phyloP scores from a whole-genome alignment of 805 yeast genomes.

The Candida maltosa region DNA sequence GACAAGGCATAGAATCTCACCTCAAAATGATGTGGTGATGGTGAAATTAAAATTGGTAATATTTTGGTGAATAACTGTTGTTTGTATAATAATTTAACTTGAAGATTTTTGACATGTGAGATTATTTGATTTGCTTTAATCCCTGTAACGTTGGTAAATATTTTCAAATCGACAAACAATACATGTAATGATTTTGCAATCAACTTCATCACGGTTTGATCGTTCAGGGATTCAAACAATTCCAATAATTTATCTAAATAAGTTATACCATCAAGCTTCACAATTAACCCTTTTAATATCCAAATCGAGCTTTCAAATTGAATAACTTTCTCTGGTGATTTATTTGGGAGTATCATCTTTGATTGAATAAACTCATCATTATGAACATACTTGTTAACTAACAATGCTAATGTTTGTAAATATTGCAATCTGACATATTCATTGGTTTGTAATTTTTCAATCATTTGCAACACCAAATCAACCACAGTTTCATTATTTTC shows the following conservation, averaged over 20 bases:
- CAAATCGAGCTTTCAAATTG: constrained; percentile 59
- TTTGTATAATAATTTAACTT: constrained; percentile 68
- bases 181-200: constrained; percentile 59
- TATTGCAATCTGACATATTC: constrained; percentile 48
- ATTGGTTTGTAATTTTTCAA: constrained; percentile 9
- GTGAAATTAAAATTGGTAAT: constrained; percentile 52
- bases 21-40: constrained; percentile 38
- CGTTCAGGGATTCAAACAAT: constrained; percentile 27
- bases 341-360: neutral
- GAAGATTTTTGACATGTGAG: constrained; percentile 49
- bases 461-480: constrained; percentile 8
- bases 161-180: constrained; percentile 62
- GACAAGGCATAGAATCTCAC: constrained; percentile 67
- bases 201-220: constrained; percentile 14
- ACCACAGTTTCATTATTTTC: constrained; percentile 7
- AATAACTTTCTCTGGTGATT: neutral
- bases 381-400: constrained; percentile 43
- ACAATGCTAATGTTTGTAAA: constrained; percentile 51
- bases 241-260: constrained; percentile 18
- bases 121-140: constrained; percentile 26
- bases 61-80: constrained; percentile 70
- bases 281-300: constrained; percentile 67
- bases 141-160: constrained; percentile 46
- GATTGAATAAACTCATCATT: neutral
- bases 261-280: constrained; percentile 49